A percentile compares a stretch with the other conserved stretches of the same genome.
Evolutionary conservation across 768 basidiomycete species (phyloP).

Genomic region (Phlegmacium glaucopus): DNA sequence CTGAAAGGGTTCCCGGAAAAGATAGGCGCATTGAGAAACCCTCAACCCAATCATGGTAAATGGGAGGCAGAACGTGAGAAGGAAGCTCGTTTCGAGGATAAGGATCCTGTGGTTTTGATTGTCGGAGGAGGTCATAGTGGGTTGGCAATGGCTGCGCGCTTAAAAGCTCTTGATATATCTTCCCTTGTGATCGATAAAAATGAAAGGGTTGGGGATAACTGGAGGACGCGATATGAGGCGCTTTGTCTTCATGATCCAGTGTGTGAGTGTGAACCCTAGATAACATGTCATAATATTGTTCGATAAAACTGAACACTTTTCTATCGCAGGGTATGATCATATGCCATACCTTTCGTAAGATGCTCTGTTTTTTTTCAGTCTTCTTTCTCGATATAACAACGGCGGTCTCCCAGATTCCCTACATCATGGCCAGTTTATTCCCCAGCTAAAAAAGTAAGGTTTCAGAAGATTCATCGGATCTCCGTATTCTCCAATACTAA

Average conservation of each 20-base stretch:
- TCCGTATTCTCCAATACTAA: not conserved
- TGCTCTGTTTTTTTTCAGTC: no score
- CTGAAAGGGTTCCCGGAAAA: constrained; percentile 52
- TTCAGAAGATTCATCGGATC: not conserved
- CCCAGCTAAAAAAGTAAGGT: constrained; percentile 25
- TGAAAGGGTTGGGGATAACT: constrained; percentile 55
- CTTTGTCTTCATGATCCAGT: constrained; percentile 66
- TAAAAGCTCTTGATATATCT: constrained; percentile 55
- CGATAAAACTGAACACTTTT: not conserved
- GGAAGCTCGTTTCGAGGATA: constrained; percentile 45
- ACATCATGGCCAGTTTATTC: constrained; percentile 29
- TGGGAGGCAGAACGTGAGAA: constrained; percentile 48
- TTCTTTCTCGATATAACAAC: not conserved
- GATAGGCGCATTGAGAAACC: constrained; percentile 41
- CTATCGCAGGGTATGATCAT: constrained; percentile 43
- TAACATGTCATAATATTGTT: no score
- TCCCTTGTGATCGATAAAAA: constrained; percentile 67
- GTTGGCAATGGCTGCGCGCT: constrained; percentile 59
- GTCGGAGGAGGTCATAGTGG: constrained; percentile 70
- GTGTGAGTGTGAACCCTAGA: constrained; percentile 43
- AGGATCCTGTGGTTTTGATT: constrained; percentile 56
- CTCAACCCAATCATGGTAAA: constrained; percentile 44
- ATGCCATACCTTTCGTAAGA: constrained; percentile 60
- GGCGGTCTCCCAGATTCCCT: constrained; percentile 23
- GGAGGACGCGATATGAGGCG: constrained; percentile 65